Evolutionary conservation across 1,139 yeast genomes (phyloP).

Genomic region (Hansenula sp.): DNA sequence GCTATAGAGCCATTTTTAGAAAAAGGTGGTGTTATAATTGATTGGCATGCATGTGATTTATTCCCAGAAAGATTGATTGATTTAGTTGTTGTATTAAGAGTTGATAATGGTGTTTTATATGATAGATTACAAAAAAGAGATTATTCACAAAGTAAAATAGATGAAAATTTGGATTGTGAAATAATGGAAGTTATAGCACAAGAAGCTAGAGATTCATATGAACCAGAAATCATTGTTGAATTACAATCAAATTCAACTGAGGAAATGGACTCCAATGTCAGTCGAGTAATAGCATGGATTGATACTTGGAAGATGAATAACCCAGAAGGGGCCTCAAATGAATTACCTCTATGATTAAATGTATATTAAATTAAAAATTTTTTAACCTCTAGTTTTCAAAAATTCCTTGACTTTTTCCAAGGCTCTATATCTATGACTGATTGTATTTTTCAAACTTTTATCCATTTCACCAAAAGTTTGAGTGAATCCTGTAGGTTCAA

Average conservation of each 20-base stretch:
- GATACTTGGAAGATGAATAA: slow-evolving; percentile 60
- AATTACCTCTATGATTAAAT: slow-evolving; percentile 16
- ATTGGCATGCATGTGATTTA: slow-evolving; percentile 97
- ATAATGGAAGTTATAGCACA: slow-evolving; percentile 89
- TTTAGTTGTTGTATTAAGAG: slow-evolving; percentile 81
- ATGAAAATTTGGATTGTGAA: slow-evolving; percentile 93
- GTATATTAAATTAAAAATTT: neutral
- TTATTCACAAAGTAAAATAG: slow-evolving; percentile 74
- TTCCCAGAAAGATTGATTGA: slow-evolving; percentile 93
- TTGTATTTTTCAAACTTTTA: slow-evolving; percentile 65
- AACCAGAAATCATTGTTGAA: slow-evolving; percentile 76
- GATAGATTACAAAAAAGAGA: slow-evolving; percentile 74
- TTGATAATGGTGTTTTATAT: slow-evolving; percentile 65
- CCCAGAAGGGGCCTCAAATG: slow-evolving; percentile 40
- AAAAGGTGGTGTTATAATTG: slow-evolving; percentile 81
- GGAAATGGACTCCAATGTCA: slow-evolving; percentile 76
- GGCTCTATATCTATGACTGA: slow-evolving; percentile 86
- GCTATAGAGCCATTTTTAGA: slow-evolving; percentile 72
- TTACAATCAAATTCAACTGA: slow-evolving; percentile 67
- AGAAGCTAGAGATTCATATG: slow-evolving; percentile 84
- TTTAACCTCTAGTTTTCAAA: slow-evolving; percentile 26
- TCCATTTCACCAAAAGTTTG: slow-evolving; percentile 93
- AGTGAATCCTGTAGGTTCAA: slow-evolving; percentile 67
- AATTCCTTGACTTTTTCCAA: slow-evolving; percentile 64
- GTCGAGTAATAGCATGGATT: slow-evolving; percentile 70